Base-by-base conservation (phyloP, 2,329 filamentous ascomycete species). In the Neopestalotiopsis clavispora region DNA sequence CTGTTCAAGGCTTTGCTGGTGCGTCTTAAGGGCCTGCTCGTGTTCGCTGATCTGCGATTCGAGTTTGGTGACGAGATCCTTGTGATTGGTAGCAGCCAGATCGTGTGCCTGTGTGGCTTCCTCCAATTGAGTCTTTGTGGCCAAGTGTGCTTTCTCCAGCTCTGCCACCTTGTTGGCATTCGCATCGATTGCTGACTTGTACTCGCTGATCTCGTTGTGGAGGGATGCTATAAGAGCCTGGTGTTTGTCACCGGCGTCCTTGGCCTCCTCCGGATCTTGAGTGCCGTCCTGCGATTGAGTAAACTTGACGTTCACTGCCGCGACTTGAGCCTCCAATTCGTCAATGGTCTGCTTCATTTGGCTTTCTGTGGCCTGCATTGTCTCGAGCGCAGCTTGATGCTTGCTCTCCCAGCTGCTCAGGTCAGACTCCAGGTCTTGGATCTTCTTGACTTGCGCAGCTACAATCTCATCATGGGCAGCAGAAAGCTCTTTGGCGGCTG, bases 171-270 rank as follows among this genome's bases (percentile, higher is more conserved):
- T 93, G 52, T 86, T 78, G 13, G 90, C 84, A 74, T 95, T 93
- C 72, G 84, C 86, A 71, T 87, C 86, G 74, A 97, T 91, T 49
- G 92, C 88, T 3, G 86, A 83, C 81, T 93, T 95, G 81, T 97
- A 94, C 76, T 94, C 90, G 65, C 95, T 90, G 66, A 98, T 91
- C 77, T 97, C 91, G 69, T 82, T 86, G 71, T 92, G 92, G 57
- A 98, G 81, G 59, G 84, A 84, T 45, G 84, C 82, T 42, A 93
- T 82, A 62, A 91, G 81, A 45, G 87, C 84, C 69, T 91, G 83
- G 70, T 93, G 89, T 76, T 87, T 86, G 56, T 80, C 79, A 45
- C 86, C 81, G 2, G 79, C 82, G 69, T 89, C 86, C 67, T 79
- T 80, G 38, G 86, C 81, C 30, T 87, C 78, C 1, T 83, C 80